Evolutionary conservation across 345 rosid genomes (phyloP).

Genomic region (Fremontodendron californicum): DNA sequence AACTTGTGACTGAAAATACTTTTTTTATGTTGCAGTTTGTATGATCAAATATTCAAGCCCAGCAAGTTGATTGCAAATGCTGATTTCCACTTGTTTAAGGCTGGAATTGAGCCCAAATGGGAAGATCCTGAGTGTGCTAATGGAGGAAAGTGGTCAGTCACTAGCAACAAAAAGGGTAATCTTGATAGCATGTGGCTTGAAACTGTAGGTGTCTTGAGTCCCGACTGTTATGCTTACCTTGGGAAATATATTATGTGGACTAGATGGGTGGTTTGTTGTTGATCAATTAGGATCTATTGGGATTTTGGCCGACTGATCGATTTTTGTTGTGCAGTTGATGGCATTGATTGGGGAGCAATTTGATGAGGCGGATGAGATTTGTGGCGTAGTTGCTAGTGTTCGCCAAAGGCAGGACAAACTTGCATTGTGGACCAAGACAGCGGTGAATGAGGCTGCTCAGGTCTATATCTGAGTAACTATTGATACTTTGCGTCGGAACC

Average conservation of each 20-base stretch:
- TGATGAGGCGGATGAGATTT: slow-evolving; percentile 83
- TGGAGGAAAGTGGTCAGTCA: slow-evolving; percentile 90
- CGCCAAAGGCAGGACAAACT: slow-evolving; percentile 81
- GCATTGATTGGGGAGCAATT: slow-evolving; percentile 93
- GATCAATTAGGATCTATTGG: not conserved
- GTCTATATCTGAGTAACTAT: slow-evolving; percentile 25
- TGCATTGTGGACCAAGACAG: slow-evolving; percentile 84
- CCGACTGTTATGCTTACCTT: not conserved
- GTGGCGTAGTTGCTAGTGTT: slow-evolving; percentile 89
- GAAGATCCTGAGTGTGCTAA: slow-evolving; percentile 91
- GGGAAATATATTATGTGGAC: not conserved
- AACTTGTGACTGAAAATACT: not conserved
- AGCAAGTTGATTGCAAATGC: slow-evolving; percentile 56
- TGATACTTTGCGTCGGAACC: not conserved
- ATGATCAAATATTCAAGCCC: slow-evolving; percentile 72
- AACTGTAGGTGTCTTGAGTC: slow-evolving; percentile 43
- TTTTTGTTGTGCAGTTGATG: slow-evolving; percentile 52
- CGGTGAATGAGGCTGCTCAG: slow-evolving; percentile 92
- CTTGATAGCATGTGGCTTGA: slow-evolving; percentile 83
- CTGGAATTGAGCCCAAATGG: slow-evolving; percentile 93
- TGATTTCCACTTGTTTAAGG: slow-evolving; percentile 84
- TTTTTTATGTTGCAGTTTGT: slow-evolving; percentile 46
- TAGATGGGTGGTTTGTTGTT: not conserved
- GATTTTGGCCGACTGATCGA: not conserved
- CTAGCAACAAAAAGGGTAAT: slow-evolving; percentile 39